These are phyloP conservation scores for Crithidia acanthocephali DNA, from an alignment of 208 protist genomes.

Conservation along the genomic window DNA sequence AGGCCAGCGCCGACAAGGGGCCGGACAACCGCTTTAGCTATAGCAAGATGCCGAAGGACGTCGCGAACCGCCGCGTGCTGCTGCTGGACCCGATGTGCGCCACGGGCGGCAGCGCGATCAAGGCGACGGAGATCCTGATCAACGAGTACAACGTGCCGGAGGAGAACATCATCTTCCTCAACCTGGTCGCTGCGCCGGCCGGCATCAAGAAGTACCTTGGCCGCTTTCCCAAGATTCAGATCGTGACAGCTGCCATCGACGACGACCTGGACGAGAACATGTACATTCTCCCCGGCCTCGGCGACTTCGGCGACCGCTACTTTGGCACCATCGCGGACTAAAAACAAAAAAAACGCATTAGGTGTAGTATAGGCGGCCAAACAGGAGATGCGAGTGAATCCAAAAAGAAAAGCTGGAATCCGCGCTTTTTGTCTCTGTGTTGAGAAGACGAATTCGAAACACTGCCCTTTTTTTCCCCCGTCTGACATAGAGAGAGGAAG, in stretches of 20 bases:
- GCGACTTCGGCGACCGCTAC: constrained; percentile 98
- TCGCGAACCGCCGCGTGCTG: constrained; percentile 90
- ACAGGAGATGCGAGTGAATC: too few relatives aligned
- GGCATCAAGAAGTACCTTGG: constrained; percentile 72
- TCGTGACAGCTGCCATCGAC: constrained; percentile 95
- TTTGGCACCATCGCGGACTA: constrained; percentile 89
- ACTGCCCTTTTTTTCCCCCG: too few relatives aligned
- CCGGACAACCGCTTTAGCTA: constrained; percentile 94
- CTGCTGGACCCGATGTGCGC: constrained; percentile 98
- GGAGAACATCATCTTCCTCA: constrained; percentile 97
- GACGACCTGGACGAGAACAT: constrained; percentile 88
- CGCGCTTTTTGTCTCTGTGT: too few relatives aligned
- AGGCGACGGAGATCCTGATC: constrained; percentile 82
- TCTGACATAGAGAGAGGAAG: too few relatives aligned
- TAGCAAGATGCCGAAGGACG: constrained; percentile 96
- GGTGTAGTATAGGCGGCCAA: too few relatives aligned
- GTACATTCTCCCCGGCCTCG: constrained; percentile 97
- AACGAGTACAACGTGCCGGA: constrained; percentile 84
- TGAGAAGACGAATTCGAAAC: too few relatives aligned
- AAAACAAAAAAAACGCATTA: too few relatives aligned
- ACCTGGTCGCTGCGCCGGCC: constrained; percentile 93
- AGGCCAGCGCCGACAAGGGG: constrained; percentile 84
- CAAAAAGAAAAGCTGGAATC: too few relatives aligned
- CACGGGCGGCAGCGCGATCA: constrained; percentile 88
- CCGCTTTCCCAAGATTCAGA: constrained; percentile 83